Base-by-base conservation (phyloP, 345 rosid genomes). In the Bruguiera gymnorhiza region DNA sequence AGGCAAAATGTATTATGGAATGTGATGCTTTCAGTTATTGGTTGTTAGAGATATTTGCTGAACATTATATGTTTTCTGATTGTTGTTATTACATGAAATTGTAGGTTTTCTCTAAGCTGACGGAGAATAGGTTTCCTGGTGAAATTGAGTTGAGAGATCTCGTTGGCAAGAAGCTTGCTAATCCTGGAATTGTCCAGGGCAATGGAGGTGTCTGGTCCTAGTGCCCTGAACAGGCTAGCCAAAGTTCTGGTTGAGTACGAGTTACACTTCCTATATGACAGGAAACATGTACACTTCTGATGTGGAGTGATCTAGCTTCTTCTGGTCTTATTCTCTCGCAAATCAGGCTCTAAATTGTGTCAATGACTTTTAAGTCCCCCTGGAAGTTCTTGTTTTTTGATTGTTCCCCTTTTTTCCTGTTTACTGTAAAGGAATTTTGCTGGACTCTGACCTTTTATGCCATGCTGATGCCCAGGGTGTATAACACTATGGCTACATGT, bases 71-170 rank as follows among this genome's bases (percentile, higher is more conserved):
- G 13, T 34, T 27, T 4, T 39, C 37, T 70, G 31, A 51, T 59
- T 61, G 20, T 52, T 21, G 15, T 24, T 50, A 11, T 8, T 32
- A 4, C 27, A 16, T 58, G 65, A 37, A 39, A 34, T 39, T 57
- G 65, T 59, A 77, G 80, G 80, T 77, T 50, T 77, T 77, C 73
- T 77, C 80, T 27, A 72, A 77, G 73, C 62, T 77, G 59, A 29
- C 34, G 58, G 80, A 72, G 72, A 48, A 63, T 43, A 72, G 80
- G 67, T 77, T 77, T 50, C 80, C 80, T 26, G 73, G 73, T 57
- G 80, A 77, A 58, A 72, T 77, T 24, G 80, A 77, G 60, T 59
- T 77, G 70, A 72, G 73, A 65, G 73, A 77, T 57, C 69, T 77
- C 56, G 67, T 77, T 63, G 62, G 70, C 50, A 59, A 63, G 57